Evolutionary conservation across 1,284 basidiomycete genomes (phyloP), one percentile per base, ranked within the genome.

Genomic region (Phlebopus sp.): DNA sequence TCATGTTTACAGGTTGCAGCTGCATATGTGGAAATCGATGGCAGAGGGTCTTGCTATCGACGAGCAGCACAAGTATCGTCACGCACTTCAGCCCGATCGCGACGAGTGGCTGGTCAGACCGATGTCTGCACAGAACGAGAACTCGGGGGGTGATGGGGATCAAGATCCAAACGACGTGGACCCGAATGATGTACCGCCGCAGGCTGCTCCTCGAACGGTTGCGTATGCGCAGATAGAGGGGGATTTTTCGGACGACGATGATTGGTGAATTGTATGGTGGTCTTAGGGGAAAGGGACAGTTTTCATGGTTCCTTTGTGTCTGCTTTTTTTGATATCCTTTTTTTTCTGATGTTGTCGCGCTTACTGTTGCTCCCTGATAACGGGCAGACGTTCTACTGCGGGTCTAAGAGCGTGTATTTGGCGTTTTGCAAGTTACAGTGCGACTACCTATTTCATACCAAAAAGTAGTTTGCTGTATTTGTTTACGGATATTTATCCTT

Each of bases 11-110:
- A 65, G 63, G 29, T 39, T 69, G 27, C 54, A 61, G 27, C 37
- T 69, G 14, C 57, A 42, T n/a, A 58, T 69, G 54, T 65, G 67
- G 66, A 43, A 35, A 17, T 61, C 59, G 30, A 69, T 69, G 62
- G 60, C 64, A 3, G 55, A 68, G 23, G 67, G 58, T 5, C 51
- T 43, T 5, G 53, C 60, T 17, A 67, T 65, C 34, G 67, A 65
- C 35, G 67, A 65, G 45, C 63, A 65, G 14, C 59, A 29, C 46
- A 52, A 48, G 27, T 14, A 54, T 5, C 65, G 67, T 1, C 10
- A 14, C 11, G 42, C 52, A 17, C 48, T 44, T 11, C 40, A 53
- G 10, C 54, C 59, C 5, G 40, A 35, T 1, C 44, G 50, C 43
- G 51, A 44, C 8, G 43, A 47, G 29, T 37, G 53, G 15, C 49